A percentile compares a stretch with the other conserved stretches of the same genome.
Conservation (phyloP, 129 eudicot genomes). For the Flaveria ramosissima region DNA sequence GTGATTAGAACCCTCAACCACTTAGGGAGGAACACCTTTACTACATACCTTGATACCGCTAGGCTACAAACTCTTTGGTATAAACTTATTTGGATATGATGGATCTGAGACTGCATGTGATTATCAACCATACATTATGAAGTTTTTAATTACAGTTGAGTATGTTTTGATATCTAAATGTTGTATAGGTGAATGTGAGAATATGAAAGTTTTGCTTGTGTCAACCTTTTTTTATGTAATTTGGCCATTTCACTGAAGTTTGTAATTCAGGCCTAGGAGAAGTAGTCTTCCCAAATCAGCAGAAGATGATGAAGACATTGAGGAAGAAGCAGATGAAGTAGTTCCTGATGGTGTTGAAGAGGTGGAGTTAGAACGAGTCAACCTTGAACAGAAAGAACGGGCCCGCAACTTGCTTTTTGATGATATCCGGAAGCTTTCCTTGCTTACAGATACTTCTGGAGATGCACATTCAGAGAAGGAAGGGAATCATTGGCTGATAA, state of each 20-base stretch:
- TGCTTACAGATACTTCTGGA: slow-evolving; percentile 46
- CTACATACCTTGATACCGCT: no score
- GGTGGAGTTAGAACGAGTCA: slow-evolving; percentile 82
- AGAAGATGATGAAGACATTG: slow-evolving; percentile 95
- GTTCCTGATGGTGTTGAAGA: slow-evolving; percentile 99
- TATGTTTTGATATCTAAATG: slow-evolving; percentile 8
- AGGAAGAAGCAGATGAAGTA: slow-evolving; percentile 98
- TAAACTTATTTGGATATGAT: slow-evolving; percentile 17
- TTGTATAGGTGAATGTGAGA: slow-evolving; percentile 4
- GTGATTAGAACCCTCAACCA: no score
- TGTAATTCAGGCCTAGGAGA: slow-evolving; percentile 76
- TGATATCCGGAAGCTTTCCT: slow-evolving; percentile 77
- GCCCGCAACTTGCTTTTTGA: slow-evolving; percentile 72
- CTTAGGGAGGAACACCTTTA: no score
- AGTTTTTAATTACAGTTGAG: background rate
- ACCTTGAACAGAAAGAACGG: slow-evolving; percentile 85
- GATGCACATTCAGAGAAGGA: slow-evolving; percentile 58
- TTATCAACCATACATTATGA: background rate
- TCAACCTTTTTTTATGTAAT: background rate
- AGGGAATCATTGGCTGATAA: slow-evolving; percentile 69
- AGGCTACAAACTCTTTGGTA: background rate
- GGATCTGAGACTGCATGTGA: slow-evolving; percentile 8
- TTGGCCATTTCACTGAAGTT: slow-evolving; percentile 9
- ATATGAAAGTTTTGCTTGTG: slow-evolving; percentile 6
- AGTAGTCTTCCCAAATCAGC: slow-evolving; percentile 80